A percentile compares a stretch with the other conserved stretches of the same genome.
Conservation (phyloP, 2,329 filamentous ascomycete species). For the Aureobasidium sp. region DNA sequence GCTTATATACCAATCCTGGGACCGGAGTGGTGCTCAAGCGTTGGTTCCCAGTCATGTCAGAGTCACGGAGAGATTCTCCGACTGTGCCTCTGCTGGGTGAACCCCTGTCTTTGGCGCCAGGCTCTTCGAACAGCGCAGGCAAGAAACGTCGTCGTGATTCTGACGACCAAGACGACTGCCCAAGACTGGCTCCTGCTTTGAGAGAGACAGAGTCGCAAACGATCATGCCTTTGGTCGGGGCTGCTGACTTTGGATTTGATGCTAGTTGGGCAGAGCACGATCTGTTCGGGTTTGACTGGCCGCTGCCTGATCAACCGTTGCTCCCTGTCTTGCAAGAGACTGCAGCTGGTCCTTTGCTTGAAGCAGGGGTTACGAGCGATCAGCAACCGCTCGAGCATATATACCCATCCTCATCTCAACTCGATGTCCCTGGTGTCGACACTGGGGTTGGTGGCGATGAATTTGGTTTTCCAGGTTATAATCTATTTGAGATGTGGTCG, state of each 20-base stretch:
- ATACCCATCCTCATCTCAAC: not conserved
- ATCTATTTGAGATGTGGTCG: not conserved
- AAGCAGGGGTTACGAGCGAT: not conserved
- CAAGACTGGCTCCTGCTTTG: not conserved
- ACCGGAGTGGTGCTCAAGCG: not conserved
- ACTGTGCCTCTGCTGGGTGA: not conserved
- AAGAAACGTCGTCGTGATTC: not conserved
- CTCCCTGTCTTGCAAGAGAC: not conserved
- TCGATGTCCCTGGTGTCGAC: not conserved
- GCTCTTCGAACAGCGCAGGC: not conserved
- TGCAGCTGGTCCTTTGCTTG: not conserved
- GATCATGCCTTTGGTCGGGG: not conserved
- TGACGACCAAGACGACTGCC: not conserved
- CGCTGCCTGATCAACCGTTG: not conserved
- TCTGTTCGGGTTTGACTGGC: not conserved
- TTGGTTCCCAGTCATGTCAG: not conserved
- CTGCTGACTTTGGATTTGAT: not conserved
- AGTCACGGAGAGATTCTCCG: not conserved
- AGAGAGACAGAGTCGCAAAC: not conserved
- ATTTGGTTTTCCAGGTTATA: not conserved
- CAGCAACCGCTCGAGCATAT: not conserved
- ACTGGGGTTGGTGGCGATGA: not conserved
- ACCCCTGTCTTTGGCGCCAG: not conserved
- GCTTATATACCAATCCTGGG: not conserved
- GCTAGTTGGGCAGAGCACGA: not conserved